These are phyloP conservation scores for Cymbidium sinense DNA, from an alignment of 106 monocot species.

Conservation along the genomic window DNA sequence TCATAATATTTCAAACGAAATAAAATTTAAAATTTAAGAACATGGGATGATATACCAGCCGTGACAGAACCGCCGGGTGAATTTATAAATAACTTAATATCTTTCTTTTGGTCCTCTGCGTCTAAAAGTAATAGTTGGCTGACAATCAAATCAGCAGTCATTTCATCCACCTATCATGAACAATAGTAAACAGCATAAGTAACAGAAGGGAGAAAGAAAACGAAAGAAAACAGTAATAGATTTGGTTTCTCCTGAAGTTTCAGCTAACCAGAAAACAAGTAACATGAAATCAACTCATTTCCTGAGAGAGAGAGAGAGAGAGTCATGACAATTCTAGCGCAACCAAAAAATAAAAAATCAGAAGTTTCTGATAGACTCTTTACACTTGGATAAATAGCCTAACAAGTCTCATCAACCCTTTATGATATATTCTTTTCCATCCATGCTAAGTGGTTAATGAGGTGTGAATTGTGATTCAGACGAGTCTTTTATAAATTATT, in stretches of 20 bases:
- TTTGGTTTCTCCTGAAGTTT: background rate
- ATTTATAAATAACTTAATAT: slow-evolving; percentile 94
- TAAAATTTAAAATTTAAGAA: background rate
- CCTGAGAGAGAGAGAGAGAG: background rate
- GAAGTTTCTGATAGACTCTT: background rate
- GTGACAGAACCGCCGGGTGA: slow-evolving; percentile 97
- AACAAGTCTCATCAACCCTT: background rate
- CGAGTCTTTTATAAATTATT: background rate
- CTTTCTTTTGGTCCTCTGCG: slow-evolving; percentile 79
- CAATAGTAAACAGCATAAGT: background rate
- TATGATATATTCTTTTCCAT: background rate
- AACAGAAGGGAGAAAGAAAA: background rate
- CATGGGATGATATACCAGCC: slow-evolving; percentile 34
- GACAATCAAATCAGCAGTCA: slow-evolving; percentile 84
- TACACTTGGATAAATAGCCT: background rate
- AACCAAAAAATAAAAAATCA: background rate
- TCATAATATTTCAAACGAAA: background rate
- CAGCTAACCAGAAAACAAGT: background rate
- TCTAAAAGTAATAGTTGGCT: slow-evolving; percentile 90
- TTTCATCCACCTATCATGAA: slow-evolving; percentile 55
- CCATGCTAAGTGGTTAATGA: background rate
- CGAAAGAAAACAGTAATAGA: background rate
- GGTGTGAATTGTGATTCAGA: background rate
- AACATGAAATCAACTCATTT: slow-evolving; percentile 2
- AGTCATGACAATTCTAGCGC: background rate